phyloP scores from a whole-genome alignment of 2,329 filamentous ascomycete species.

The Coniochaeta sp. region DNA sequence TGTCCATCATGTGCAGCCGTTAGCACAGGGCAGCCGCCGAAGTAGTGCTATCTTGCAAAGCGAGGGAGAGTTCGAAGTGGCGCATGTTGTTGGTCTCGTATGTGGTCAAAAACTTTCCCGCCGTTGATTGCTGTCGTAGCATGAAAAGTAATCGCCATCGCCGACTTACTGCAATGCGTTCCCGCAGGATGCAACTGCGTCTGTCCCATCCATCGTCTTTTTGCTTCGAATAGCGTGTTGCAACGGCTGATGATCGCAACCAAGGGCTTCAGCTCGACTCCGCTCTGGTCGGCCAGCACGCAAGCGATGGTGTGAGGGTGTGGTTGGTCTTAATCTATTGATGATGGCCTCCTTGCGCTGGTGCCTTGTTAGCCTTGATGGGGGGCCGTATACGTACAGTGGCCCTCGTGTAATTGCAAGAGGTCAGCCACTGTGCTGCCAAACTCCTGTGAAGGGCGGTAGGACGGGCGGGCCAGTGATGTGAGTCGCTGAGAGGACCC shows the following conservation, averaged over 20 bases:
- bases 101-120: no score
- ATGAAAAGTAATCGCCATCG: no score
- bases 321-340: neutral
- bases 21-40: no score
- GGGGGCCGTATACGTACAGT: no score
- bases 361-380: neutral
- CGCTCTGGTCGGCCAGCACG: neutral
- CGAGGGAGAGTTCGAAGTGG: no score
- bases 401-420: neutral
- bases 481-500: conserved; percentile 1
- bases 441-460: neutral
- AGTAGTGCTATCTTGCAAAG: no score
- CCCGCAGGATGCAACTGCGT: neutral
- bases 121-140: no score
- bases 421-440: neutral
- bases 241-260: neutral
- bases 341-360: neutral
- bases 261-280: neutral
- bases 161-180: neutral
- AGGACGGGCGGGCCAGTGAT: neutral
- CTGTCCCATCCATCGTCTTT: neutral
- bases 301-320: neutral
- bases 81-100: no score
- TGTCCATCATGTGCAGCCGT: no score
- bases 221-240: neutral